Percentiles rank a stretch among this genome's conserved stretches.
Conservation (phyloP, 495 filamentous ascomycete genomes). For the Podospora tetraspora region DNA sequence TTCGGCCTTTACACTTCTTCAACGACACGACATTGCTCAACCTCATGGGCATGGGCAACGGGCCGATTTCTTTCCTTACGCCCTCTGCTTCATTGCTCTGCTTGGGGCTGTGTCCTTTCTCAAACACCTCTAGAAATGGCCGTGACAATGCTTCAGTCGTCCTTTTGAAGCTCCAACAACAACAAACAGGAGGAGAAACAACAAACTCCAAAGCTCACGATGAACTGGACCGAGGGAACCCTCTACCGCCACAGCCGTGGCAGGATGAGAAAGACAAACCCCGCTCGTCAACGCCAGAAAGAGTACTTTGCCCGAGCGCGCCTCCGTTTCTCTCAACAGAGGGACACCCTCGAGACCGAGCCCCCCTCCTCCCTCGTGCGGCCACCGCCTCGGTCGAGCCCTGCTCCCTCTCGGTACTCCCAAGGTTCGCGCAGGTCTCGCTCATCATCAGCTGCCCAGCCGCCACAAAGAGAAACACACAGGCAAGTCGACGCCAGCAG, state of each 20-base stretch:
- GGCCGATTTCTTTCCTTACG: not conserved
- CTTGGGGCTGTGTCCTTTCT: not conserved
- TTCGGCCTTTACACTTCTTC: not conserved
- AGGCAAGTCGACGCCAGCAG: slow-evolving; percentile 5
- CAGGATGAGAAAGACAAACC: slow-evolving; percentile 30
- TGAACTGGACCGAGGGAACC: slow-evolving; percentile 46
- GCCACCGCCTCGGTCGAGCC: not conserved
- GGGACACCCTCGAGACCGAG: slow-evolving; percentile 13
- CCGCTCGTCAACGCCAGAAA: slow-evolving; percentile 30
- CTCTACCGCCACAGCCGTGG: slow-evolving; percentile 35
- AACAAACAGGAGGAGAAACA: not conserved
- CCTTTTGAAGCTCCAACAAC: not conserved
- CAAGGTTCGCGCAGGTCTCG: slow-evolving; percentile 13
- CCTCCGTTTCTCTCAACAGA: slow-evolving; percentile 18
- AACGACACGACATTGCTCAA: not conserved
- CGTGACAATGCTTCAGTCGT: not conserved
- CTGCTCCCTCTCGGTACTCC: slow-evolving; percentile 11
- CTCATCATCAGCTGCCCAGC: slow-evolving; percentile 2
- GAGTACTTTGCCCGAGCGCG: slow-evolving; percentile 39
- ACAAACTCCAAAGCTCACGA: slow-evolving; percentile 15
- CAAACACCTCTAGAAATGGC: not conserved
- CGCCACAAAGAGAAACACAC: not conserved
- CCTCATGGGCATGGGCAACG: not conserved
- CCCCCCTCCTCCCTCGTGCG: slow-evolving; percentile 8
- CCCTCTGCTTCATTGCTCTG: not conserved